Evolutionary conservation across 2,329 filamentous ascomycete species (phyloP).

Genomic region (Penicillium sp.): DNA sequence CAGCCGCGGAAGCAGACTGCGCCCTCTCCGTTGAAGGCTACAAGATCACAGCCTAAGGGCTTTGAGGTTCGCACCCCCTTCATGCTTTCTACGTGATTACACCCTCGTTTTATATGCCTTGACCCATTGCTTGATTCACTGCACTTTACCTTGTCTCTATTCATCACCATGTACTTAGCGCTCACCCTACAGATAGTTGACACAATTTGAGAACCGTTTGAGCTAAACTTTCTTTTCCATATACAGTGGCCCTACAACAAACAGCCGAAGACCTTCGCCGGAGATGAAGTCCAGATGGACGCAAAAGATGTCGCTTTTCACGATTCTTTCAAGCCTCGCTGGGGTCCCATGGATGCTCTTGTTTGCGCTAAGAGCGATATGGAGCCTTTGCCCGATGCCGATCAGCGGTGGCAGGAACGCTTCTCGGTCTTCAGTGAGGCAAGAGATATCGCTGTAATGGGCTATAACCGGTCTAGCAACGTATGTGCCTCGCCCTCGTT

Average conservation of each 20-base stretch:
- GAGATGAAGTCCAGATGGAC: conserved; percentile 61
- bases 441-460: conserved; percentile 32
- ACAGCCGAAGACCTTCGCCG: conserved; percentile 65
- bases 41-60: conserved; percentile 60
- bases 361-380: conserved; percentile 57
- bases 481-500: conserved; percentile 14
- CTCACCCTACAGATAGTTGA: conserved; percentile 27
- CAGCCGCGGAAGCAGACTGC: conserved; percentile 53
- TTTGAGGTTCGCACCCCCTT: conserved; percentile 77
- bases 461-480: conserved; percentile 21
- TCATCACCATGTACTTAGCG: conserved; percentile 21
- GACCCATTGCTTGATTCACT: conserved; percentile 7
- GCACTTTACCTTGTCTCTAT: conserved; percentile 3
- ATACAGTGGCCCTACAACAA: conserved; percentile 83
- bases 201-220: conserved; percentile 39
- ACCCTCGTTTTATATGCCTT: conserved; percentile 45
- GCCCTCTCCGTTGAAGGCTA: conserved; percentile 52
- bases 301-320: conserved; percentile 67
- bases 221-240: conserved; percentile 35
- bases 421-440: conserved; percentile 43
- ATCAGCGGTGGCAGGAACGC: conserved; percentile 53
- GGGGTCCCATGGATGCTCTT: conserved; percentile 72
- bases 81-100: conserved; percentile 30
- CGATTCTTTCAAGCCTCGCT: conserved; percentile 72
- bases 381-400: conserved; percentile 18